These are phyloP conservation scores for Xylaria sp. DNA, from an alignment of 2,329 filamentous ascomycete species.

Conservation along the genomic window DNA sequence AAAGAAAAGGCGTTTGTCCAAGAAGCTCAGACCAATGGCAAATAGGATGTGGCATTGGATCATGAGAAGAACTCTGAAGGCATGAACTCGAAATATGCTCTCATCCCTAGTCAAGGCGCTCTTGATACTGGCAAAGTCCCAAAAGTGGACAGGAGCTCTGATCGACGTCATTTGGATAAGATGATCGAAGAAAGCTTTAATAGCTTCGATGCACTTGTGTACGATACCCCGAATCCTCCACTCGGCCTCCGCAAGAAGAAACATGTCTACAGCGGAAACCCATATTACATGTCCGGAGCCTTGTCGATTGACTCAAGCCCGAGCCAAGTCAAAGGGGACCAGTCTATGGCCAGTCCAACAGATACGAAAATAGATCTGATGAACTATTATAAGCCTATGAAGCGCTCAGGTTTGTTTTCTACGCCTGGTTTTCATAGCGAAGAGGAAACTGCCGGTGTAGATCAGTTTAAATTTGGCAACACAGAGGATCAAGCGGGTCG, in stretches of 20 bases:
- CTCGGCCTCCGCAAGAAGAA: neutral
- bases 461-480: too few species aligned
- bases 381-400: neutral
- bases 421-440: neutral
- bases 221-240: conserved; percentile 17
- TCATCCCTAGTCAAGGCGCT: neutral
- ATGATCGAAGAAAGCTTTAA: conserved; percentile 34
- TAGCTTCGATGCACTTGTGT: conserved; percentile 30
- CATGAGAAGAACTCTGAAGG: conserved; percentile 8
- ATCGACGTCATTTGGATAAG: conserved; percentile 30
- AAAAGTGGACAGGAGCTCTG: neutral
- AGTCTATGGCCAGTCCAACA: neutral
- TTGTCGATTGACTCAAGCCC: conserved; percentile 1
- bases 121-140: neutral
- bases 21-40: conserved; percentile 33
- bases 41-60: conserved; percentile 41
- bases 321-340: neutral
- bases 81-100: neutral
- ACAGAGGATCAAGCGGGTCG: neutral
- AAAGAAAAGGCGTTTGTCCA: conserved; percentile 6
- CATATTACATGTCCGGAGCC: conserved; percentile 38
- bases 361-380: neutral
- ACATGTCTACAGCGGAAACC: neutral
- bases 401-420: neutral
- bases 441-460: too few species aligned